Base-by-base conservation (phyloP, 2,329 filamentous ascomycete species). In the Ampelomyces quisqualis region DNA sequence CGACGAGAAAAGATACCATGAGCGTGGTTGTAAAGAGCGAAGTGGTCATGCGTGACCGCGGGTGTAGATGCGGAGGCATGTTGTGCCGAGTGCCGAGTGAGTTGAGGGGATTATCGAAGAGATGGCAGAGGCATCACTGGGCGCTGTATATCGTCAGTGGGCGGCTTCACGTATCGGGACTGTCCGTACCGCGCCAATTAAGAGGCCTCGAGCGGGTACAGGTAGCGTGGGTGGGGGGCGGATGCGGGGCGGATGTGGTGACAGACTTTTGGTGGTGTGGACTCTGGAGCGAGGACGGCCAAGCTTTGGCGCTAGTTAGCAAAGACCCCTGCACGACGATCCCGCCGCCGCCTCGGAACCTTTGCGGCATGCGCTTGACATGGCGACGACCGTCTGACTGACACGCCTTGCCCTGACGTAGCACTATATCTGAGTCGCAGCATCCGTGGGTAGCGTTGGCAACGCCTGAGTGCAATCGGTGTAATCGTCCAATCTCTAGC, bases 11-110 rank as follows among this genome's bases (percentile, higher is more conserved):
- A 56, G 87, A 93, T 21, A 90, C 84, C 49, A 88, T 78, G 39
- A 97, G 80, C 1, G 91, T 97, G n/a, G 86, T 88, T 35, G 89
- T 90, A 74, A 98, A 98, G 46, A 98, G 84, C 31, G 90, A 93
- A 41, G 87, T 90, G 58, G 93, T 98, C 74, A 89, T 88, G 60
- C 88, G 85, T 55, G 91, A 97, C 69, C 90, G 85, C 22, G 93
- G 93, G 70, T 98, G 93, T 28, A 98, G 83, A 71, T 91, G 75
- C 27, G 82, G 87, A 60, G 88, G 84, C 87, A 93, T 93, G 52
- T 31, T 55, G 37, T 57, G 42, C 19, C 10, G 15, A 40, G 21
- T 41, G 28, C 48, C 43, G 46, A 28, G 30, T 45, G 34, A 34
- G 29, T 36, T 28, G 9, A 18, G 34, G 29, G 44, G 45, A 40